A percentile compares a stretch with the other conserved stretches of the same genome.
Evolutionary conservation across 179 eudicot genomes (phyloP).

Genomic region (Silene coronaria): DNA sequence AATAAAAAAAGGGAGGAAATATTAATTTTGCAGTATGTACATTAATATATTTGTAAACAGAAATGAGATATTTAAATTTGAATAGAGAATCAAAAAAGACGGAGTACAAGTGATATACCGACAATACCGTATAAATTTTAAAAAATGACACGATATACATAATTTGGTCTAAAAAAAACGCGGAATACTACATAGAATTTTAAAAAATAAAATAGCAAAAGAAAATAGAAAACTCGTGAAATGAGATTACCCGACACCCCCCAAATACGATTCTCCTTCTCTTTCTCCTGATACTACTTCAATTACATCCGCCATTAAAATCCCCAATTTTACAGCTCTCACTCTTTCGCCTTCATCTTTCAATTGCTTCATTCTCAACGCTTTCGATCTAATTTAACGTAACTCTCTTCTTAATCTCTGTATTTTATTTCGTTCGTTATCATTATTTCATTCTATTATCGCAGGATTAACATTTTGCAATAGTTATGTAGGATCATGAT

Average conservation of each 20-base stretch:
- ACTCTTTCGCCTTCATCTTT: background rate
- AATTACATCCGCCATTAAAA: constrained; percentile 6
- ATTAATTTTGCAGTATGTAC: too few relatives aligned
- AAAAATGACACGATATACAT: too few relatives aligned
- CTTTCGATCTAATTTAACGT: background rate
- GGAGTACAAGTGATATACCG: too few relatives aligned
- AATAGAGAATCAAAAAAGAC: too few relatives aligned
- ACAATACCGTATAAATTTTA: too few relatives aligned
- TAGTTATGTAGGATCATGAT: background rate
- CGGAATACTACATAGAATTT: too few relatives aligned
- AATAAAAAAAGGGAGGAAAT: too few relatives aligned
- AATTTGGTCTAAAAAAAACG: too few relatives aligned
- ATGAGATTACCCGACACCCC: background rate
- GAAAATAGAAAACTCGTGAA: background rate
- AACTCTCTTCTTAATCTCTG: background rate
- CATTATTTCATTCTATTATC: background rate
- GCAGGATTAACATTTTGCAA: too few relatives aligned
- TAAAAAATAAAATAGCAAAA: too few relatives aligned
- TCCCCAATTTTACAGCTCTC: background rate
- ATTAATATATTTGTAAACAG: too few relatives aligned
- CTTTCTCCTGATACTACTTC: background rate
- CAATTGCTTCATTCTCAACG: background rate
- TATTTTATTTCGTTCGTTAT: background rate
- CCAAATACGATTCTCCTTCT: background rate
- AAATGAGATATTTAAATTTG: too few relatives aligned